These are phyloP conservation scores for Starmerella ratchasimensis DNA, from an alignment of 805 yeast genomes.

Conservation along the genomic window DNA sequence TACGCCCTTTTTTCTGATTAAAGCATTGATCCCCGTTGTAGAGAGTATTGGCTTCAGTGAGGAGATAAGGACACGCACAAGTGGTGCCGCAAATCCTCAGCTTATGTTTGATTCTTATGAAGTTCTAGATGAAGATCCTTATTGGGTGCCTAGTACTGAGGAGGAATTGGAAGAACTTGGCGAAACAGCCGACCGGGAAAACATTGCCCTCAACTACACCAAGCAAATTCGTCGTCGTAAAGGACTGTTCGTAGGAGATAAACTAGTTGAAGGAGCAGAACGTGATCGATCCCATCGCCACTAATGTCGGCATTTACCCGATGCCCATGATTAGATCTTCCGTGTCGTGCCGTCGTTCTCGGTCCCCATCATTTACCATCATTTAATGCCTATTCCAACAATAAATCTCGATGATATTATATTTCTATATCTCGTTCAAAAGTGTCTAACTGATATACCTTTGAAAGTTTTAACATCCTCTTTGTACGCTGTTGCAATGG, in stretches of 20 bases:
- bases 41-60: conserved; percentile 96
- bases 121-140: conserved; percentile 81
- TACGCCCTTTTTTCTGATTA: conserved; percentile 84
- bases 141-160: conserved; percentile 97
- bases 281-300: conserved; percentile 38
- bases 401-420: too few species aligned
- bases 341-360: too few species aligned
- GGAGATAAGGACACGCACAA: conserved; percentile 80
- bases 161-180: conserved; percentile 92
- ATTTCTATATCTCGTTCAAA: too few species aligned
- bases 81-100: conserved; percentile 97
- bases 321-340: too few species aligned
- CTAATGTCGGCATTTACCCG: too few species aligned
- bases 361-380: too few species aligned
- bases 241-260: conserved; percentile 81
- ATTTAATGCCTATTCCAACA: too few species aligned
- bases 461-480: too few species aligned
- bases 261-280: conserved; percentile 82
- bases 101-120: conserved; percentile 81
- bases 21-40: conserved; percentile 76
- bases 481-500: too few species aligned
- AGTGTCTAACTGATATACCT: too few species aligned
- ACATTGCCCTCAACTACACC: conserved; percentile 78
- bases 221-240: conserved; percentile 68
- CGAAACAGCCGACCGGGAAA: conserved; percentile 81